Evolutionary conservation across 202 grass and related monocot species (phyloP).

Genomic region (Thinopyrum obtusiflorum): DNA sequence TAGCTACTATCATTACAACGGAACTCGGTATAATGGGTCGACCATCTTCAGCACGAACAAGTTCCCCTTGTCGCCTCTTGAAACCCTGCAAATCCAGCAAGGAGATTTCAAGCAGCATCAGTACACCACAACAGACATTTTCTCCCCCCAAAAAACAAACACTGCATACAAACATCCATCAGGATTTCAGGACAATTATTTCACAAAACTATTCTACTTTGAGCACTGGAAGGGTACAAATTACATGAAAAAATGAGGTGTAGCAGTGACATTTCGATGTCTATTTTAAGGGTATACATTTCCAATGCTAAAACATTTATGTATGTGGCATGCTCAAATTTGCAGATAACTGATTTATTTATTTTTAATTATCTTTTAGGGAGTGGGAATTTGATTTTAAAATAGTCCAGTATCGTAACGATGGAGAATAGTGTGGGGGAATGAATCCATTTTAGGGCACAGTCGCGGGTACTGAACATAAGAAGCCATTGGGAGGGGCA

Average conservation of each 20-base stretch:
- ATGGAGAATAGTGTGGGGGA: not conserved
- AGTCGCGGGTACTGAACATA: not conserved
- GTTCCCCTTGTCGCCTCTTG: constrained; percentile 92
- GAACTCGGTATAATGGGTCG: constrained; percentile 81
- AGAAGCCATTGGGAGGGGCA: not conserved
- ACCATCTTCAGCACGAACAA: constrained; percentile 85
- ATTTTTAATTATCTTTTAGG: not conserved
- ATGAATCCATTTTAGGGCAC: not conserved
- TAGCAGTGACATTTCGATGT: not conserved
- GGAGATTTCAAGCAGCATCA: constrained; percentile 22
- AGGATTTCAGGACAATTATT: not conserved
- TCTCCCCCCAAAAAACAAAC: not conserved
- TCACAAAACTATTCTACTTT: not conserved
- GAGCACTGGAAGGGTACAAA: not conserved
- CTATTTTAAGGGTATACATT: not conserved
- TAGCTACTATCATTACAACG: constrained; percentile 48
- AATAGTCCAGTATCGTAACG: not conserved
- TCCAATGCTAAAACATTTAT: not conserved
- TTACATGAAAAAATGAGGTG: not conserved
- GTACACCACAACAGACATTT: not conserved
- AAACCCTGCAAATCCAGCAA: constrained; percentile 55
- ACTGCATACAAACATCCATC: not conserved
- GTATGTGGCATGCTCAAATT: not conserved
- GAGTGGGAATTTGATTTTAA: not conserved
- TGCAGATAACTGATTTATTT: not conserved